These are phyloP conservation scores for Kondoa subrosea DNA, from an alignment of 768 basidiomycete genomes.

Conservation along the genomic window DNA sequence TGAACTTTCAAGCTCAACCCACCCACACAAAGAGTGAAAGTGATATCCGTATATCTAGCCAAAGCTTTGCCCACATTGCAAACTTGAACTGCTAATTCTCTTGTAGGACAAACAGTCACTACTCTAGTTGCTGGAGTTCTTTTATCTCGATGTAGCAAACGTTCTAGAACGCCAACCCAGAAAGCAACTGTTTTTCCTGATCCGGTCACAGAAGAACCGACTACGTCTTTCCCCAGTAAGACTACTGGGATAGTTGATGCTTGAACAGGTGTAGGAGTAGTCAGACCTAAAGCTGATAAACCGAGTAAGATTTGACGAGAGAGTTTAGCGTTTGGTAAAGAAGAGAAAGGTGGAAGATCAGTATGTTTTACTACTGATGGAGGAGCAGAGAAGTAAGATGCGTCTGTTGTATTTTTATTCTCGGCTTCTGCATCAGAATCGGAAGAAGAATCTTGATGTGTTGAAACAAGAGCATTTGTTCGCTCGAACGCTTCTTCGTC, in stretches of 20 bases:
- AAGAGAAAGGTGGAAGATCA: conserved; percentile 22
- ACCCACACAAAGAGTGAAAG: conserved; percentile 83
- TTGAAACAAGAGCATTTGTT: conserved; percentile 14
- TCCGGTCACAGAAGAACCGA: conserved; percentile 88
- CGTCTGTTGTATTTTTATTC: conserved; percentile 30
- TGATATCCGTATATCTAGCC: conserved; percentile 70
- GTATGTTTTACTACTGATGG: conserved; percentile 25
- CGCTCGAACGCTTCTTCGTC: conserved; percentile 16
- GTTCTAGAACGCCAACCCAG: conserved; percentile 78
- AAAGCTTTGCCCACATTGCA: conserved; percentile 77
- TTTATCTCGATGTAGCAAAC: conserved; percentile 77
- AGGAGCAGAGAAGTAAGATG: conserved; percentile 50
- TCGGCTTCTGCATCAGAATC: conserved; percentile 24
- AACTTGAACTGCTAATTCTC: conserved; percentile 91
- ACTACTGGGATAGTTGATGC: conserved; percentile 84
- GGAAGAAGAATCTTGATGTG: conserved; percentile 26
- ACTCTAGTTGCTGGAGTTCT: conserved; percentile 77
- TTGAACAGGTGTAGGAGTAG: conserved; percentile 86
- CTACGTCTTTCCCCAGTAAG: conserved; percentile 83
- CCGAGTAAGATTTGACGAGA: conserved; percentile 87
- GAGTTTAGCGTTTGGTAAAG: conserved; percentile 49
- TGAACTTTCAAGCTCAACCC: conserved; percentile 86
- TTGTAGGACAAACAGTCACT: conserved; percentile 78
- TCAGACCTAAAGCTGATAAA: conserved; percentile 58
- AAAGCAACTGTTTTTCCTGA: conserved; percentile 98